Evolutionary conservation across 1,139 yeast genomes (phyloP).

Genomic region (Geotrichum restrictum): DNA sequence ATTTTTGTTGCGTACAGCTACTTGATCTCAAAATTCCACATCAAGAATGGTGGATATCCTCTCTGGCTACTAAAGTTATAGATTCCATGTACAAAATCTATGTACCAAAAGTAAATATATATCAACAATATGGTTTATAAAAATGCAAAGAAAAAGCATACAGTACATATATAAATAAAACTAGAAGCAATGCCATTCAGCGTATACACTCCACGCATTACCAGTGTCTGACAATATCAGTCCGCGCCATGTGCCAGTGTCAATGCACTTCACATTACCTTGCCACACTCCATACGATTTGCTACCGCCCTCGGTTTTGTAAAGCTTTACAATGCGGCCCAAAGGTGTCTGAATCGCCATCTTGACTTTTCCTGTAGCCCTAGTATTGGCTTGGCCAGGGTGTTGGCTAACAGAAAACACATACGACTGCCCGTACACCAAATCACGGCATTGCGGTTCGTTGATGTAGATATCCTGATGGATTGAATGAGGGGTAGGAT

Average conservation of each 20-base stretch:
- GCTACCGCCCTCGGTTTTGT: conserved; percentile 31
- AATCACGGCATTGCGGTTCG: conserved; percentile 72
- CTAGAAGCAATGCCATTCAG: conserved; percentile 77
- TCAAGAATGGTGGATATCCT: conserved; percentile 51
- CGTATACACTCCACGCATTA: conserved; percentile 82
- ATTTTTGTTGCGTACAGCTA: conserved; percentile 49
- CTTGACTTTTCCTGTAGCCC: conserved; percentile 32
- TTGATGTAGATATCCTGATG: conserved; percentile 71
- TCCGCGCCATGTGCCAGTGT: conserved; percentile 71
- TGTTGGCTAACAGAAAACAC: conserved; percentile 42
- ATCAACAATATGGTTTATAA: neutral
- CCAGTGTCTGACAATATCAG: conserved; percentile 76
- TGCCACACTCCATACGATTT: conserved; percentile 13
- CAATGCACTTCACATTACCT: conserved; percentile 17
- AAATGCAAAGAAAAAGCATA: neutral
- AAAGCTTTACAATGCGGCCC: conserved; percentile 66
- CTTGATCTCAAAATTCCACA: conserved; percentile 49
- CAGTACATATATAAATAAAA: neutral
- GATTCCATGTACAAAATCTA: conserved; percentile 3
- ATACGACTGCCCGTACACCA: conserved; percentile 57
- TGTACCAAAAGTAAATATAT: neutral
- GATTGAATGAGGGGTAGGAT: conserved; percentile 20
- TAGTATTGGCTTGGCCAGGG: conserved; percentile 24
- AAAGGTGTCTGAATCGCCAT: conserved; percentile 79
- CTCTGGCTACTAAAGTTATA: conserved; percentile 20